A percentile compares a stretch with the other conserved stretches of the same genome.
Conservation (phyloP, 1,139 yeast species). For the Sporopachydermia cereana region DNA sequence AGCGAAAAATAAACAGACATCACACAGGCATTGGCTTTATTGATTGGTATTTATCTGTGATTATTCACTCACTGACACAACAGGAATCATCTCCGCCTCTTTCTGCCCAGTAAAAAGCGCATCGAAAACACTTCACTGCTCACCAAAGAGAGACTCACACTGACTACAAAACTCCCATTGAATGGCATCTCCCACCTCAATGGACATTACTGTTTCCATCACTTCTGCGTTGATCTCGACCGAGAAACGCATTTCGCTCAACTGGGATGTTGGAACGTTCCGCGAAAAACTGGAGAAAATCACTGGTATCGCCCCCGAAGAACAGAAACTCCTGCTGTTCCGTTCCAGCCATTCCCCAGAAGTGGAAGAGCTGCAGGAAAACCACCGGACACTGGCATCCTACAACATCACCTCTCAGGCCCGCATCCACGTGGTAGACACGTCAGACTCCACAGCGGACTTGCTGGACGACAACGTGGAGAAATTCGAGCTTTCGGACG, state of each 20-base stretch:
- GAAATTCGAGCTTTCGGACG: constrained; percentile 46
- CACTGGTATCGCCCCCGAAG: constrained; percentile 64
- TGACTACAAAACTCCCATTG: too few species aligned
- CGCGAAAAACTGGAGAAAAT: constrained; percentile 51
- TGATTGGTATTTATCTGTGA: too few species aligned
- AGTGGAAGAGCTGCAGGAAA: constrained; percentile 9
- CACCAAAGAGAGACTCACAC: too few species aligned
- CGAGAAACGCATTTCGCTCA: constrained; percentile 54
- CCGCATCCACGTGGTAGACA: constrained; percentile 44
- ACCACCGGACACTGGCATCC: constrained; percentile 9
- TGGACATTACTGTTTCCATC: constrained; percentile 43
- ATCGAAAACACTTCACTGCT: too few species aligned
- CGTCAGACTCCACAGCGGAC: constrained; percentile 39
- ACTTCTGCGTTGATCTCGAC: constrained; percentile 61
- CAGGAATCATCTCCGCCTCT: too few species aligned
- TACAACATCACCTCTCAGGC: constrained; percentile 25
- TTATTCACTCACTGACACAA: too few species aligned
- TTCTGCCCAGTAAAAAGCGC: too few species aligned
- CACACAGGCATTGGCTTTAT: too few species aligned
- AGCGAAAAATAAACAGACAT: too few species aligned
- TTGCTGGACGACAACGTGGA: constrained; percentile 27
- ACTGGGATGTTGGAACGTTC: constrained; percentile 48
- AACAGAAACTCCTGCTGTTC: constrained; percentile 44
- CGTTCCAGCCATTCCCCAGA: constrained; percentile 21
- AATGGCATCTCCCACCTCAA: constrained; percentile 25